phyloP scores from a whole-genome alignment of 164 flowering plant genomes.

The Dillenia turbinata region DNA sequence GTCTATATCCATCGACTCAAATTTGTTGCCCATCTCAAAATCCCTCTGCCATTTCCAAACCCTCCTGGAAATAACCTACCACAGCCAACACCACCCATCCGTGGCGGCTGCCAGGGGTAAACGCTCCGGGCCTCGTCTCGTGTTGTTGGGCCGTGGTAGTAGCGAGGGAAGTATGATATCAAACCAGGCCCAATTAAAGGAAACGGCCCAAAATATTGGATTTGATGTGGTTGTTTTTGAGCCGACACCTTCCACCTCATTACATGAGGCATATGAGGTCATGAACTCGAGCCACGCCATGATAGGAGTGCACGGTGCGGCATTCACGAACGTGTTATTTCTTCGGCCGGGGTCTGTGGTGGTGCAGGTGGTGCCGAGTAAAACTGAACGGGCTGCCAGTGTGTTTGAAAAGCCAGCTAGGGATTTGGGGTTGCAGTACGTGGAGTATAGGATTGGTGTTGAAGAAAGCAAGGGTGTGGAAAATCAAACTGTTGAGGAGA shows the following conservation, averaged over 20 bases:
- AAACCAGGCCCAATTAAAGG: no score
- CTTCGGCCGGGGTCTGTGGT: conserved; percentile 28
- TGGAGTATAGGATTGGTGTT: conserved; percentile 21
- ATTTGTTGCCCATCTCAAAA: conserved; percentile 6
- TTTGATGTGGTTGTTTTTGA: conserved; percentile 22
- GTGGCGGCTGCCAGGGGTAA: no score
- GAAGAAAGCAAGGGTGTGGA: conserved; percentile 28
- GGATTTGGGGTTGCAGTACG: conserved; percentile 28
- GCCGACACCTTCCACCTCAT: conserved; percentile 10
- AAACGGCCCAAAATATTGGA: conserved; percentile 6
- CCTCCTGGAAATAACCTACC: no score
- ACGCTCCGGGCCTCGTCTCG: no score
- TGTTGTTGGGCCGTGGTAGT: no score
- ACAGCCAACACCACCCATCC: no score
- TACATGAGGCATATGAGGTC: conserved; percentile 15
- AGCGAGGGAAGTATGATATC: no score
- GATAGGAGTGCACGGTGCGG: conserved; percentile 45
- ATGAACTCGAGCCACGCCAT: conserved; percentile 30
- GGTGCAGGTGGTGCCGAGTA: conserved; percentile 29
- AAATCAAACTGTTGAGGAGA: conserved; percentile 9
- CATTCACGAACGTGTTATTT: conserved; percentile 30
- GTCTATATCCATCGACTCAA: conserved; percentile 19
- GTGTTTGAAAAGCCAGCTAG: conserved; percentile 12
- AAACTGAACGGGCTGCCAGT: no score
- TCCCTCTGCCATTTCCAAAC: neutral